phyloP scores from a whole-genome alignment of 495 filamentous ascomycete genomes.

The Penicillium simplicissimum region DNA sequence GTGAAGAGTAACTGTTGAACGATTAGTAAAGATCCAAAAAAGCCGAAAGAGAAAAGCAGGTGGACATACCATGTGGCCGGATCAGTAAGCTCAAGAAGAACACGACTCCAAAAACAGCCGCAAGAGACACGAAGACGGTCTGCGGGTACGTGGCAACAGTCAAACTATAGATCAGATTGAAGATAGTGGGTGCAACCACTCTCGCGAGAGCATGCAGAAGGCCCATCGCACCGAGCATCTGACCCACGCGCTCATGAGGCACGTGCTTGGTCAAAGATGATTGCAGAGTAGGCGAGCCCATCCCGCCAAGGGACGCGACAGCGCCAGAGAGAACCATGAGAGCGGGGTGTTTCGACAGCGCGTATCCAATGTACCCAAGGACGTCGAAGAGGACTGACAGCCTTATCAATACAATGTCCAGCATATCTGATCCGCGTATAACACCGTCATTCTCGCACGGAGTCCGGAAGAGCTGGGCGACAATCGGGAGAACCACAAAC shows the following conservation, averaged over 20 bases:
- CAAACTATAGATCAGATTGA: conserved; percentile 79
- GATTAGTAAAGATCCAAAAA: conserved; percentile 7
- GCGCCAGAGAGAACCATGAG: conserved; percentile 68
- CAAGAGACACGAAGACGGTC: conserved; percentile 77
- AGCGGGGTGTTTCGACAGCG: conserved; percentile 54
- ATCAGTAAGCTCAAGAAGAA: conserved; percentile 68
- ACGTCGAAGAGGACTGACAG: conserved; percentile 75
- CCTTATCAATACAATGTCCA: conserved; percentile 79
- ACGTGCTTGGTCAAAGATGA: conserved; percentile 88
- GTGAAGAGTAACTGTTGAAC: conserved; percentile 22
- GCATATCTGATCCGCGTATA: conserved; percentile 70
- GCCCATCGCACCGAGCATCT: conserved; percentile 83
- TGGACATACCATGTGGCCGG: conserved; percentile 66
- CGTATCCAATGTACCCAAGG: conserved; percentile 72
- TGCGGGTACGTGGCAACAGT: conserved; percentile 79
- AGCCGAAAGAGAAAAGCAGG: not conserved
- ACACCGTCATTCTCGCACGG: conserved; percentile 37
- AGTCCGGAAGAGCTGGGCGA: conserved; percentile 69
- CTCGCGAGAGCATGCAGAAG: conserved; percentile 80
- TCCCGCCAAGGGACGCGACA: conserved; percentile 74
- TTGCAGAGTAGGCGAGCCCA: conserved; percentile 81
- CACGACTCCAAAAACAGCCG: conserved; percentile 63
- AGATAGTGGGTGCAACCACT: conserved; percentile 74
- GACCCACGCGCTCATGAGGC: conserved; percentile 74
- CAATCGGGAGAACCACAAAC: conserved; percentile 68